Conservation (phyloP, 2,329 filamentous ascomycete genomes). For the Neophaeococcomyces aloes region DNA sequence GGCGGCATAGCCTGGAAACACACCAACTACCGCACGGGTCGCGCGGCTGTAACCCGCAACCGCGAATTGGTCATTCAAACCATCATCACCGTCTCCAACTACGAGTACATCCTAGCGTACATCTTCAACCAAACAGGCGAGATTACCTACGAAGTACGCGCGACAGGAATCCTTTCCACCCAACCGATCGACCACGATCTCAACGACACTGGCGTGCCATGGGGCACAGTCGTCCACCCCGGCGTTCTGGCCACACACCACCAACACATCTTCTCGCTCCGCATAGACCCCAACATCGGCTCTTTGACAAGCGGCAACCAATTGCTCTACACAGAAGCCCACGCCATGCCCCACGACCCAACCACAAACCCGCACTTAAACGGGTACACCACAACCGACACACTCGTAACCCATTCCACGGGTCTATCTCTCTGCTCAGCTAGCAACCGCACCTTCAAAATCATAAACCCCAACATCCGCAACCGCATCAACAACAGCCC, state of each 20-base stretch:
- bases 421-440: slow-evolving; percentile 40
- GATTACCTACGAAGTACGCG: slow-evolving; percentile 55
- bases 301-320: slow-evolving; percentile 42
- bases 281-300: slow-evolving; percentile 49
- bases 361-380: slow-evolving; percentile 42
- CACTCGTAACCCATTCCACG: slow-evolving; percentile 36
- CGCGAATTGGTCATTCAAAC: slow-evolving; percentile 58
- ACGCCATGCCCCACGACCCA: slow-evolving; percentile 47
- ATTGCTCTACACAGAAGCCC: slow-evolving; percentile 48
- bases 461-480: slow-evolving; percentile 41
- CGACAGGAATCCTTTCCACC: slow-evolving; percentile 58
- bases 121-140: slow-evolving; percentile 62
- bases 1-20: slow-evolving; percentile 61
- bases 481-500: slow-evolving; percentile 47
- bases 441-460: slow-evolving; percentile 47
- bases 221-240: slow-evolving; percentile 58
- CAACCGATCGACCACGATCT: slow-evolving; percentile 49
- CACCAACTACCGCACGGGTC: slow-evolving; percentile 57
- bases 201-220: slow-evolving; percentile 52
- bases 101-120: slow-evolving; percentile 63
- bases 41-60: slow-evolving; percentile 52
- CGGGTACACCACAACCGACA: slow-evolving; percentile 41
- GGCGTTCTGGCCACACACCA: slow-evolving; percentile 61
- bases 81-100: slow-evolving; percentile 62
- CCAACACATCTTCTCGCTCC: slow-evolving; percentile 65